A percentile compares a stretch with the other conserved stretches of the same genome.
phyloP scores from a whole-genome alignment of 2,329 filamentous ascomycete species.

The Colletotrichum karsti region DNA sequence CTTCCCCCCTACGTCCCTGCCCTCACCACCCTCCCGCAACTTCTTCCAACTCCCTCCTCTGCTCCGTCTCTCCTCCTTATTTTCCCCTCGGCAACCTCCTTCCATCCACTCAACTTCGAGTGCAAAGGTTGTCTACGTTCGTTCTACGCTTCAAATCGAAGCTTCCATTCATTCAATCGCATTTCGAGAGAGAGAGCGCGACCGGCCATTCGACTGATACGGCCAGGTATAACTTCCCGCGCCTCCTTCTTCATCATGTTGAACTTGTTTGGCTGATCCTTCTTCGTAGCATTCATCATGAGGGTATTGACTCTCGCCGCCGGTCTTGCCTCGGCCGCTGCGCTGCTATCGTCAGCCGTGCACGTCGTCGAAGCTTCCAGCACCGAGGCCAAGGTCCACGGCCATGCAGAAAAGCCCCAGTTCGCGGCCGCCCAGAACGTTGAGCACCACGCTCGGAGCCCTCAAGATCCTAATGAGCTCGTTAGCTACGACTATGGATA shows the following conservation, averaged over 20 bases:
- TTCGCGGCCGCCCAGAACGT: not conserved
- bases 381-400: not conserved
- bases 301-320: slow-evolving; percentile 40
- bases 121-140: not conserved
- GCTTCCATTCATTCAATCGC: not conserved
- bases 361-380: not conserved
- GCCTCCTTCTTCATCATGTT: not conserved
- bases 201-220: not conserved
- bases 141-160: not conserved
- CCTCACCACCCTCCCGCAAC: not conserved
- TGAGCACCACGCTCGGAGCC: not conserved
- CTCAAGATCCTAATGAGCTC: not conserved
- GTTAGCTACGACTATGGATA: slow-evolving; percentile 29
- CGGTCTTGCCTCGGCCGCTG: slow-evolving; percentile 42
- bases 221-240: not conserved
- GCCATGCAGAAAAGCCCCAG: not conserved
- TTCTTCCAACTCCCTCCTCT: not conserved
- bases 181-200: not conserved
- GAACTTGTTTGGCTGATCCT: not conserved
- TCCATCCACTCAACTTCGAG: not conserved
- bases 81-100: not conserved
- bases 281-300: slow-evolving; percentile 39
- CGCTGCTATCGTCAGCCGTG: slow-evolving; percentile 36
- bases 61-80: not conserved
- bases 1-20: not conserved